Evolutionary conservation across 208 protist species (phyloP).

Genomic region (Plasmodiophora brassicae): DNA sequence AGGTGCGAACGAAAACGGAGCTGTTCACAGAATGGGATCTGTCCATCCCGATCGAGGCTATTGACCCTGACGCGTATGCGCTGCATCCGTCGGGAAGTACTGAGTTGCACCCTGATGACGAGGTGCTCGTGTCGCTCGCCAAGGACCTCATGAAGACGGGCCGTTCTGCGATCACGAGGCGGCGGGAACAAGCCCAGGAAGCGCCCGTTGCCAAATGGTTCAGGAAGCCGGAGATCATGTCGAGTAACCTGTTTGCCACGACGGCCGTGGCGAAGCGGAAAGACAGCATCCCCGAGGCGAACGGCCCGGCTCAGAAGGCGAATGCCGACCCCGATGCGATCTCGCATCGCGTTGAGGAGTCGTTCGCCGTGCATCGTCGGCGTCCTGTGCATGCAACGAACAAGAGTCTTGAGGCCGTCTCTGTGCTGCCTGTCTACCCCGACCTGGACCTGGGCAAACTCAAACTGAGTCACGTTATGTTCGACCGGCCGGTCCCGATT

Average conservation of each 20-base stretch:
- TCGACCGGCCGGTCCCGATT: background rate
- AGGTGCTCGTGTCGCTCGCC: background rate
- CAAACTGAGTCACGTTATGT: background rate
- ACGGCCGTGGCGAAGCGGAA: background rate
- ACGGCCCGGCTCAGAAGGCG: background rate
- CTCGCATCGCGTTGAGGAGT: background rate
- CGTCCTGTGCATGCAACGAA: background rate
- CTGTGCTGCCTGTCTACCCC: background rate
- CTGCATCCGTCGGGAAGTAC: background rate
- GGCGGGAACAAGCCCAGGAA: background rate
- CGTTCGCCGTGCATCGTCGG: background rate
- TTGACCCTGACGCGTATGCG: background rate
- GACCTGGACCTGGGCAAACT: background rate
- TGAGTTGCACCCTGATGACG: background rate
- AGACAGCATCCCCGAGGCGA: background rate
- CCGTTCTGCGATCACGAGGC: background rate
- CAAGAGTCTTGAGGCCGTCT: background rate
- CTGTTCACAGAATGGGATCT: background rate
- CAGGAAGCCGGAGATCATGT: background rate
- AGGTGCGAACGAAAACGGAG: background rate
- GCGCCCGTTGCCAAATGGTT: background rate
- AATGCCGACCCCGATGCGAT: background rate
- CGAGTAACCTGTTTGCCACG: background rate
- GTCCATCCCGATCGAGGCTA: background rate
- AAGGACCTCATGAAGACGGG: background rate